Base-by-base conservation (phyloP, 352 stramenopile genomes). In the Aphanomyces astaci region DNA sequence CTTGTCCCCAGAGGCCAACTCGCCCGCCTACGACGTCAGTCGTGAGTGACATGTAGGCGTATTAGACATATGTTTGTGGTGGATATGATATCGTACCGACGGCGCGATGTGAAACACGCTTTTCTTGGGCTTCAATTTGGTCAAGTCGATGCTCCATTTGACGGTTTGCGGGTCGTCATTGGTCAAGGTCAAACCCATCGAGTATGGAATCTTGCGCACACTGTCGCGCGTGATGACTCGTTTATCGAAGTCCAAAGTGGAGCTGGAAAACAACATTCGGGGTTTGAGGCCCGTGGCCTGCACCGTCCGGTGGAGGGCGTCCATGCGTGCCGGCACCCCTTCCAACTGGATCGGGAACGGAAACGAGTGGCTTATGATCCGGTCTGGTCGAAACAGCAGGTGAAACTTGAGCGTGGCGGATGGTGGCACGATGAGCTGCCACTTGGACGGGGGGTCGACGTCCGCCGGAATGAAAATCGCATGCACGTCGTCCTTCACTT, bases 121-220 rank as follows among this genome's bases (percentile, higher is more conserved):
- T 55, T 22, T 27, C 25, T 11, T 63, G 30, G n/a, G 48, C 15
- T 32, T 59, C 11, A 87, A 64, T 66, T 78, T 77, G 2, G 72
- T 67, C 1, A 81, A 82, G 62, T 95, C 90, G 22, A 96, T 84
- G 45, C 86, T 73, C 89, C 89, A 97, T 25, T 72, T 78, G 39
- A 97, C 65, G 0, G 75, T 75, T 13, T 74, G 57, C 1, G 65
- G 63, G 49, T 91, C 78, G 45, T 84, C 73, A 66, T 97, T 97
- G 0, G 76, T 94, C 1, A 96, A 76, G 4, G 78, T 66, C 0
- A 97, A 69, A 4, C 86, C 76, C 59, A 89, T 88, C 0, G 82
- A 94, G 70, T 96, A 97, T 0, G 91, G 90, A 0, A 96, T 82
- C 63, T 94, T 91, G 1, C 87, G 86, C 39, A 90, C 89, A 0